Conservation (phyloP, 306 rosid species). For the Gillenia trifoliata region DNA sequence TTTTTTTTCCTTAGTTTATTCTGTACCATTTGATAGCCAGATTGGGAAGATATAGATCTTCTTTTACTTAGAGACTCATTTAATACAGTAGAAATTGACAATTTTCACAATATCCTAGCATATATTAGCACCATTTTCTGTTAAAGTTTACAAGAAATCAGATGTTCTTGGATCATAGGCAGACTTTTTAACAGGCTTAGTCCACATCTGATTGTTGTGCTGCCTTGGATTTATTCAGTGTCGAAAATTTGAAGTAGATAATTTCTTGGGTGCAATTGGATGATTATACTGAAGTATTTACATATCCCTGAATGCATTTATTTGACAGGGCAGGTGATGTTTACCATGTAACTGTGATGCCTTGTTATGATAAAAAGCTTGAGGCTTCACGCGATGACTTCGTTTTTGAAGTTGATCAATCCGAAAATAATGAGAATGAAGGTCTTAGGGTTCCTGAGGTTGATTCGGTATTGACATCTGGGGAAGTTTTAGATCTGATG, state of each 20-base stretch:
- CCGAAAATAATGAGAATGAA: conserved; percentile 33
- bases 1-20: not conserved
- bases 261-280: not conserved
- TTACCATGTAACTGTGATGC: conserved; percentile 95
- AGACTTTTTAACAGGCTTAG: not conserved
- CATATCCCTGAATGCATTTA: conserved; percentile 1
- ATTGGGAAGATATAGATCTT: not conserved
- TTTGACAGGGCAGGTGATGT: conserved; percentile 71
- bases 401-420: conserved; percentile 45
- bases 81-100: not conserved
- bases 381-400: conserved; percentile 96
- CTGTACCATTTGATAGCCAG: not conserved
- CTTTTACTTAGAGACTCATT: not conserved
- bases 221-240: not conserved
- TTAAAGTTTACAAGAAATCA: not conserved
- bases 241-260: not conserved
- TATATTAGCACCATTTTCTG: not conserved
- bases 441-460: conserved; percentile 57
- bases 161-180: not conserved
- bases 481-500: conserved; percentile 87
- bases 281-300: not conserved
- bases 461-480: conserved; percentile 89
- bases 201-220: not conserved
- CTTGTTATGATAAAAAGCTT: conserved; percentile 95
- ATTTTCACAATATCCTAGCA: not conserved